Evolutionary conservation across 1,284 basidiomycete genomes (phyloP), one percentile per base, ranked within the genome.

Genomic region (Cutaneotrichosporon sp.): DNA sequence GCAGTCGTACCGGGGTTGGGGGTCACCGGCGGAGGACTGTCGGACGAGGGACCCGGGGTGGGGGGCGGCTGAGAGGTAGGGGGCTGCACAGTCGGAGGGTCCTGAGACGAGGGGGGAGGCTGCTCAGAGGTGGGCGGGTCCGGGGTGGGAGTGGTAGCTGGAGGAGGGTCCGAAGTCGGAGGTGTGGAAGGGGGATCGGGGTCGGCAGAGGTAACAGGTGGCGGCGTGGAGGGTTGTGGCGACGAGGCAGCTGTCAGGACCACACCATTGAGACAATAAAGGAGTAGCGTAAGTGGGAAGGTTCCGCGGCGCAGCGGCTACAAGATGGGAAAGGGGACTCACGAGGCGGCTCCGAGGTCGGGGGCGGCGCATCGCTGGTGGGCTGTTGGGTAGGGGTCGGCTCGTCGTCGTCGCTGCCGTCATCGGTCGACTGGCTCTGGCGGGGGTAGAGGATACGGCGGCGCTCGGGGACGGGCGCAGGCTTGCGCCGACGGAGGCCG

Each of bases 191-290:
- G 36, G 36, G 36, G 36, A 6, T 14, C 36, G n/a, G 36, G 36
- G n/a, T 18, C 27, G 34, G 31, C 33, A n/a, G 51, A 34, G 36
- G 51, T 53, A 11, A n/a, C n/a, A n/a, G 36, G 13, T 42, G 36
- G 4, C 36, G 36, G 36, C 14, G 36, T n/a, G 14, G 36, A n/a
- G n/a, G 36, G 36, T 22, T 16, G 7, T 18, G 38, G 18, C 22
- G 45, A 25, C n/a, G 46, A 27, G 47, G 47, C 27, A 18, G 47
- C 47, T 50, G 47, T 50, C 47, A 50, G 47, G 47, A 31, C 47
- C 47, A 50, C 11, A 27, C 16, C 9, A 20, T 20, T 22, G 43
- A 50, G 31, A 25, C 11, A n/a, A n/a, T n/a, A n/a, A 16, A 50
- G 31, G 47, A 50, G 18, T 13, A 29, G 47, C 47, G 47, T 50